phyloP scores from a whole-genome alignment of 2,329 filamentous ascomycete species.

The Helotiales sp. region DNA sequence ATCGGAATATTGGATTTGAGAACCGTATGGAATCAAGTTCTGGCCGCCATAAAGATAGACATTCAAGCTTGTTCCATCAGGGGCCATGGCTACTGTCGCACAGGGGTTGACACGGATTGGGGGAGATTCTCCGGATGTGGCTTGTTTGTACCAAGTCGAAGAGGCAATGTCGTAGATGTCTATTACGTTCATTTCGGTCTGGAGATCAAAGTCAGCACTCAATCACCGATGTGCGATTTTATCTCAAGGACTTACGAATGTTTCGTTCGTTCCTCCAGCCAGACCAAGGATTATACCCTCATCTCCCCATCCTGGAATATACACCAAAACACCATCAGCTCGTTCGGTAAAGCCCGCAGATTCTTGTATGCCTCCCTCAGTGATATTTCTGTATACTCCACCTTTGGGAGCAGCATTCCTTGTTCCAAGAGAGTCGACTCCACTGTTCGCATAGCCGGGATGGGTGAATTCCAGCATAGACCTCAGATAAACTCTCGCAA shows the following conservation, averaged over 20 bases:
- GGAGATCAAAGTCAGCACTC: slow-evolving; percentile 22
- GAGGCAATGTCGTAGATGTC: slow-evolving; percentile 77
- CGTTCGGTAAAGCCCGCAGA: slow-evolving; percentile 68
- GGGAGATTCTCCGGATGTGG: slow-evolving; percentile 63
- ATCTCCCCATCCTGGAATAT: slow-evolving; percentile 72
- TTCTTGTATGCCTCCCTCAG: slow-evolving; percentile 66
- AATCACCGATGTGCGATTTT: slow-evolving; percentile 20
- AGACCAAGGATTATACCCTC: slow-evolving; percentile 71
- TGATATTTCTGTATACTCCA: slow-evolving; percentile 73
- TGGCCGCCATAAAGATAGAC: slow-evolving; percentile 79
- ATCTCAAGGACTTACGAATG: slow-evolving; percentile 52
- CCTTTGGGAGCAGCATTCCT: slow-evolving; percentile 57
- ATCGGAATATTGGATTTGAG: slow-evolving; percentile 63
- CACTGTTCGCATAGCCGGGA: slow-evolving; percentile 65
- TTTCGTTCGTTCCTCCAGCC: slow-evolving; percentile 68
- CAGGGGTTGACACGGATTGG: slow-evolving; percentile 71
- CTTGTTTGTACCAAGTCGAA: slow-evolving; percentile 72
- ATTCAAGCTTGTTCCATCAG: slow-evolving; percentile 74
- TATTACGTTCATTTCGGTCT: slow-evolving; percentile 65
- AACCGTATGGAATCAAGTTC: slow-evolving; percentile 62
- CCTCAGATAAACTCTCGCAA: slow-evolving; percentile 67
- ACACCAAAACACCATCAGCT: slow-evolving; percentile 72
- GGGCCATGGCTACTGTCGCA: slow-evolving; percentile 66
- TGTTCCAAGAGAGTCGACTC: slow-evolving; percentile 54
- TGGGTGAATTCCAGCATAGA: slow-evolving; percentile 76